Percentiles rank a stretch among this genome's conserved stretches.
Evolutionary conservation across 140 eudicot species (phyloP).

Genomic region (Erigeron philadelphicus): DNA sequence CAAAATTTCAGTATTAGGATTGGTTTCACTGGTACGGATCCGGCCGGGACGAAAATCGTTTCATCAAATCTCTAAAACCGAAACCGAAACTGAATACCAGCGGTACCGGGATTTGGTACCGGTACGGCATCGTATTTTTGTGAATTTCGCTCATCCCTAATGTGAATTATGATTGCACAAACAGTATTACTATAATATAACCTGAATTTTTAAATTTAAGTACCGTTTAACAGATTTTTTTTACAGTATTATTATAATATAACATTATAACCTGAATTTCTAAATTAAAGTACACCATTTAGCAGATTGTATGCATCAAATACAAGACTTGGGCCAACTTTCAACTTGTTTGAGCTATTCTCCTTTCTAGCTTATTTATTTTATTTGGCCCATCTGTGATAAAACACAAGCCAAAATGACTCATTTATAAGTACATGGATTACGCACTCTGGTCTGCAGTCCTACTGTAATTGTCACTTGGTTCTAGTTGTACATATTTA

Average conservation of each 20-base stretch:
- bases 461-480: conserved; percentile 7
- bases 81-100: no score
- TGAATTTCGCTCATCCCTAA: no score
- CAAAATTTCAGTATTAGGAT: no score
- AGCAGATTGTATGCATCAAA: not conserved
- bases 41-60: no score
- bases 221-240: not conserved
- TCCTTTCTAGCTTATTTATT: not conserved
- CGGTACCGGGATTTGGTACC: no score
- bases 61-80: no score
- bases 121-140: no score
- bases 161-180: not conserved
- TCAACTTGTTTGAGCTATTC: not conserved
- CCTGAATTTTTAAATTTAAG: not conserved
- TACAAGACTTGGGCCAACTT: not conserved
- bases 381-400: not conserved
- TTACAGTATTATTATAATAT: not conserved
- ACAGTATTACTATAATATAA: not conserved
- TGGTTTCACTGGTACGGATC: no score
- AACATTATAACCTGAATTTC: not conserved
- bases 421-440: not conserved
- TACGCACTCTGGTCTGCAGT: not conserved
- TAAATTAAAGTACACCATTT: not conserved
- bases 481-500: conserved; percentile 14
- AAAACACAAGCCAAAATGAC: not conserved